phyloP scores from a whole-genome alignment of 2,329 filamentous ascomycete genomes.

The Graphilbum ipis-grandicollis region DNA sequence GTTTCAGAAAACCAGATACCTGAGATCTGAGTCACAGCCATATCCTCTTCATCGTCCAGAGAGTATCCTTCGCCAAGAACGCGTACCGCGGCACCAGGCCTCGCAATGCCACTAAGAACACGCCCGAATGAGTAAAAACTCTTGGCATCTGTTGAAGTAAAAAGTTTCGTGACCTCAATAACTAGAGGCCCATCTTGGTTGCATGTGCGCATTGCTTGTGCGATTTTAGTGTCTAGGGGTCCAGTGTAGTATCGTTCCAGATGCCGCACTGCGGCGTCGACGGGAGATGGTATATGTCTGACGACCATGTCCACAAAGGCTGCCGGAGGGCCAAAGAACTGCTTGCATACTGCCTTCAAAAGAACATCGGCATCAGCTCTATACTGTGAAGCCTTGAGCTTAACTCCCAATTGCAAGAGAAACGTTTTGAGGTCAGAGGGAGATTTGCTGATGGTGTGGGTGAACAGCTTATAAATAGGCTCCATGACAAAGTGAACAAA shows the following conservation, averaged over 20 bases:
- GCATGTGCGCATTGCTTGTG: slow-evolving; percentile 62
- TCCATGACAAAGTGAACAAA: slow-evolving; percentile 94
- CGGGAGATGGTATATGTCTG: slow-evolving; percentile 73
- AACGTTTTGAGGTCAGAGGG: slow-evolving; percentile 70
- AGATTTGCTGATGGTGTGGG: slow-evolving; percentile 82
- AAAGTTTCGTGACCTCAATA: slow-evolving; percentile 85
- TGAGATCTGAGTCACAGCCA: slow-evolving; percentile 69
- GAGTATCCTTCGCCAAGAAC: slow-evolving; percentile 93
- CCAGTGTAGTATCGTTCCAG: slow-evolving; percentile 86
- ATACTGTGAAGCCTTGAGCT: slow-evolving; percentile 81
- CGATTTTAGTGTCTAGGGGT: slow-evolving; percentile 66
- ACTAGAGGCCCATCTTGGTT: slow-evolving; percentile 81
- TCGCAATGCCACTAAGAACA: slow-evolving; percentile 81
- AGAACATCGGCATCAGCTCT: slow-evolving; percentile 79
- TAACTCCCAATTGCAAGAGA: slow-evolving; percentile 62
- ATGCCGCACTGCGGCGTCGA: slow-evolving; percentile 57
- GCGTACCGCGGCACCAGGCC: slow-evolving; percentile 65
- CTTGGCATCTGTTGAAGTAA: slow-evolving; percentile 79
- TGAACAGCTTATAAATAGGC: slow-evolving; percentile 94
- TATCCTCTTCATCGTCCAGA: slow-evolving; percentile 93
- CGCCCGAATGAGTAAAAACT: slow-evolving; percentile 80
- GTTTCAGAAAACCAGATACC: slow-evolving; percentile 86
- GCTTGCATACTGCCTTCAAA: slow-evolving; percentile 75
- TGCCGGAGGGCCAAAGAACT: slow-evolving; percentile 81
- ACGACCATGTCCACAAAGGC: slow-evolving; percentile 95